A percentile compares a stretch with the other conserved stretches of the same genome.
Conservation (phyloP, 225 moss, liverwort and hornwort genomes). For the Physcomitrium patens region DNA sequence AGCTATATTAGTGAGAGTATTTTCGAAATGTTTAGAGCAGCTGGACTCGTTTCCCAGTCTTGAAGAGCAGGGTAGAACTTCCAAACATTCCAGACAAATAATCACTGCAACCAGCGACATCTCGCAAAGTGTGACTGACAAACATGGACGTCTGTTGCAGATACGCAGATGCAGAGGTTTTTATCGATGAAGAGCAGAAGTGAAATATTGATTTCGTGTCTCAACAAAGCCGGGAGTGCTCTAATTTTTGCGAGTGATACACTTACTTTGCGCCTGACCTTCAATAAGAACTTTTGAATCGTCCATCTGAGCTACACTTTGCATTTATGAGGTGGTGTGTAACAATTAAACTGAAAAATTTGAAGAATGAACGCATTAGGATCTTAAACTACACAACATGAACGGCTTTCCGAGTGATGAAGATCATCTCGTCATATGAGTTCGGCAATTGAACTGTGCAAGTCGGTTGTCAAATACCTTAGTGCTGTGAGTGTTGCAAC, state of each 20-base stretch:
- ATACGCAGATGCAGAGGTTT: constrained; percentile 45
- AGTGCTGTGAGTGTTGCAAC: too few species aligned
- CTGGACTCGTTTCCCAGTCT: neutral
- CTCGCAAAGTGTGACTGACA: neutral
- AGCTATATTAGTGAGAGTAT: neutral
- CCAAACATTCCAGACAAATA: neutral
- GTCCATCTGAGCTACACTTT: too few species aligned
- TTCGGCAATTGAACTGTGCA: too few species aligned
- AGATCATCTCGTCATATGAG: too few species aligned
- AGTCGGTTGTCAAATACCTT: too few species aligned
- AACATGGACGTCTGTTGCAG: constrained; percentile 23
- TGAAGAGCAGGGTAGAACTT: neutral
- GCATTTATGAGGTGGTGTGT: too few species aligned
- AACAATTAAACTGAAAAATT: too few species aligned
- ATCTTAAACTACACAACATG: too few species aligned
- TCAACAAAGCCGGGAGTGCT: constrained; percentile 46
- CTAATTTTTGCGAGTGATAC: constrained; percentile 42
- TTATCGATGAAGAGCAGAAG: neutral
- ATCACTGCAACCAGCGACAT: neutral
- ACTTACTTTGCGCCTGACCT: constrained; percentile 5
- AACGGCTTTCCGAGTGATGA: too few species aligned
- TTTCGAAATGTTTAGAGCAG: neutral
- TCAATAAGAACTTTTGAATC: too few species aligned
- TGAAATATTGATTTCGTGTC: constrained; percentile 55
- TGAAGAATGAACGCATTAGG: too few species aligned